Evolutionary conservation across 2,329 filamentous ascomycete genomes (phyloP).

Genomic region (Xylaria sp.): DNA sequence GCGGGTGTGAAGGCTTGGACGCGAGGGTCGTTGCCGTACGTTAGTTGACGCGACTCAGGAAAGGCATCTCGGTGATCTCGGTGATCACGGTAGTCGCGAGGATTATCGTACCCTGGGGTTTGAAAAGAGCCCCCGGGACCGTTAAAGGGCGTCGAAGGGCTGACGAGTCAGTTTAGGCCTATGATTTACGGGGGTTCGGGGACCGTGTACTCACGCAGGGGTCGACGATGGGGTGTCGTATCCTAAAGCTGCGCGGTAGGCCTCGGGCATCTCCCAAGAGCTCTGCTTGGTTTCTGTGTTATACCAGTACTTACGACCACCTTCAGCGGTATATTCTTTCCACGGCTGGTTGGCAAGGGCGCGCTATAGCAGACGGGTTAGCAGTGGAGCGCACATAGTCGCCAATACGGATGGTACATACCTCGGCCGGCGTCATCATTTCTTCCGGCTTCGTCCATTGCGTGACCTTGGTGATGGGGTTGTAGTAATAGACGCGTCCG

Average conservation of each 20-base stretch:
- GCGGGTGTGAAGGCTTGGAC: slow-evolving; percentile 71
- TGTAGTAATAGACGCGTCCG: slow-evolving; percentile 92
- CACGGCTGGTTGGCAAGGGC: slow-evolving; percentile 85
- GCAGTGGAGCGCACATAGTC: slow-evolving; percentile 26
- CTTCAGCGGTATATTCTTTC: slow-evolving; percentile 90
- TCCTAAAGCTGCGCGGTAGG: slow-evolving; percentile 79
- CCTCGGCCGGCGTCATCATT: slow-evolving; percentile 85
- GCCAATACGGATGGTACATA: slow-evolving; percentile 53
- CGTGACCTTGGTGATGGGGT: slow-evolving; percentile 84
- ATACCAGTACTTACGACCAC: slow-evolving; percentile 94
- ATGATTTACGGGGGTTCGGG: not conserved
- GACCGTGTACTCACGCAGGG: slow-evolving; percentile 53
- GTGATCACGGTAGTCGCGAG: slow-evolving; percentile 52
- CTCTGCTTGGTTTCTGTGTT: slow-evolving; percentile 92
- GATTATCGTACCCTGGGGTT: slow-evolving; percentile 37
- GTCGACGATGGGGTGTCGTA: slow-evolving; percentile 61
- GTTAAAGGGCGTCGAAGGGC: slow-evolving; percentile 57
- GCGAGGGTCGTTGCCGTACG: slow-evolving; percentile 66
- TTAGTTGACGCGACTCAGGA: slow-evolving; percentile 68
- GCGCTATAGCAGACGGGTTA: slow-evolving; percentile 63
- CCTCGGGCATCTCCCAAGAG: slow-evolving; percentile 93
- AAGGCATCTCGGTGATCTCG: slow-evolving; percentile 54
- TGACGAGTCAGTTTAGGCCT: slow-evolving; percentile 32
- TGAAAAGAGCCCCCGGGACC: slow-evolving; percentile 54
- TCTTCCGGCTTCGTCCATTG: slow-evolving; percentile 96